Conservation (phyloP, 352 stramenopile genomes). For the Elongisporangium undulatum region DNA sequence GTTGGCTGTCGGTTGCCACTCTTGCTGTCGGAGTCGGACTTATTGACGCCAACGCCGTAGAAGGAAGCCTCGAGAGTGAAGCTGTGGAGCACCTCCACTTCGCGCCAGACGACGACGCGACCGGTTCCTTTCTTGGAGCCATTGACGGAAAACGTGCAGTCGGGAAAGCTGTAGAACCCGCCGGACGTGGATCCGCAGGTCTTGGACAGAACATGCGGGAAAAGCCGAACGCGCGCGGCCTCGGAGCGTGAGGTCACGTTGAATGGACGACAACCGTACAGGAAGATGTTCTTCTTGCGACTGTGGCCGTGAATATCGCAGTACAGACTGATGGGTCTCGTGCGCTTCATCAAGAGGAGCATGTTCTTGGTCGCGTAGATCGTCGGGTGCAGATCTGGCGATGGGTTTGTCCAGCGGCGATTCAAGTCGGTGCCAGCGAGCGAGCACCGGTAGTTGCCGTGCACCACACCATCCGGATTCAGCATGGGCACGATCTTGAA, state of each 20-base stretch:
- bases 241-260: constrained; percentile 30
- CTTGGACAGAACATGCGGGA: constrained; percentile 67
- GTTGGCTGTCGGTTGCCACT: constrained; percentile 10
- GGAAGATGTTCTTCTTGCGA: constrained; percentile 86
- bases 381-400: constrained; percentile 58
- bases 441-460: constrained; percentile 89
- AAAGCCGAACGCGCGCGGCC: constrained; percentile 51
- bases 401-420: constrained; percentile 59
- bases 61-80: constrained; percentile 80
- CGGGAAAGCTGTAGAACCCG: constrained; percentile 58
- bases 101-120: constrained; percentile 60
- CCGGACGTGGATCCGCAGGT: constrained; percentile 28
- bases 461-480: constrained; percentile 91
- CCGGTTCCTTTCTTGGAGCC: constrained; percentile 56
- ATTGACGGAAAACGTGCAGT: constrained; percentile 72
- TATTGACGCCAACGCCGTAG: constrained; percentile 46
- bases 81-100: constrained; percentile 63
- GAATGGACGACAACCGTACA: constrained; percentile 73
- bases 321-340: constrained; percentile 59
- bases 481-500: constrained; percentile 93
- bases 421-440: constrained; percentile 88
- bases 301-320: constrained; percentile 90
- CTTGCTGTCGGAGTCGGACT: constrained; percentile 9
- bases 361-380: constrained; percentile 76
- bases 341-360: constrained; percentile 42